These are phyloP conservation scores for Penicillium paxilli DNA, from an alignment of 495 filamentous ascomycete genomes.

Conservation along the genomic window DNA sequence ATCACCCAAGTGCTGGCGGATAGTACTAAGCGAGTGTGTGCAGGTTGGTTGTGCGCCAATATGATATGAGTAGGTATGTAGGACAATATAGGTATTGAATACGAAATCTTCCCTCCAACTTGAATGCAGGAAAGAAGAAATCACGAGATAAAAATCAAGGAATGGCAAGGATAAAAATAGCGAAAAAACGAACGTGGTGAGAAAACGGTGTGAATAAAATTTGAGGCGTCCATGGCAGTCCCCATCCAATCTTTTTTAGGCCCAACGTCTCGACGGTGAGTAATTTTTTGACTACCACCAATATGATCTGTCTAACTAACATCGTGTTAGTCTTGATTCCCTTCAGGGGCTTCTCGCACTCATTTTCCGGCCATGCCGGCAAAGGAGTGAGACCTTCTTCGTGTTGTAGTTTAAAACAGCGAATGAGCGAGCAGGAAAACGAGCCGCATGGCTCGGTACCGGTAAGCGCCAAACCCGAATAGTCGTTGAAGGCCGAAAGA, in stretches of 20 bases:
- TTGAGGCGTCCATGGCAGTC: background rate
- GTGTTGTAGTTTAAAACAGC: background rate
- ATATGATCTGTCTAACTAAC: background rate
- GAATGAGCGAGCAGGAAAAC: background rate
- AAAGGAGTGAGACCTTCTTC: constrained; percentile 2
- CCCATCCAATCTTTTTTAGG: constrained; percentile 1
- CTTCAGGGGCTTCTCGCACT: background rate
- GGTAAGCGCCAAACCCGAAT: constrained; percentile 4
- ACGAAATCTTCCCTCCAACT: background rate
- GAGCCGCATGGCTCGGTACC: constrained; percentile 7
- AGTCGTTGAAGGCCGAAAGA: background rate
- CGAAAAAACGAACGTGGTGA: constrained; percentile 2
- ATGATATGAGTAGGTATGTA: background rate
- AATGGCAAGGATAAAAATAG: background rate
- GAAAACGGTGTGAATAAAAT: constrained; percentile 2
- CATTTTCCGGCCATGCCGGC: background rate
- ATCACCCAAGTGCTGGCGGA: background rate
- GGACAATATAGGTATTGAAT: background rate
- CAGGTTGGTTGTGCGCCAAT: too few relatives aligned
- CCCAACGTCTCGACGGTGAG: background rate
- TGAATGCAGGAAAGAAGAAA: background rate
- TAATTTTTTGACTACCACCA: background rate
- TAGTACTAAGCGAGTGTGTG: background rate
- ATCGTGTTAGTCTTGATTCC: background rate
- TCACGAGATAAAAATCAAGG: background rate